Base-by-base conservation (phyloP, 2,329 filamentous ascomycete species). In the Paecilomyces sp. region DNA sequence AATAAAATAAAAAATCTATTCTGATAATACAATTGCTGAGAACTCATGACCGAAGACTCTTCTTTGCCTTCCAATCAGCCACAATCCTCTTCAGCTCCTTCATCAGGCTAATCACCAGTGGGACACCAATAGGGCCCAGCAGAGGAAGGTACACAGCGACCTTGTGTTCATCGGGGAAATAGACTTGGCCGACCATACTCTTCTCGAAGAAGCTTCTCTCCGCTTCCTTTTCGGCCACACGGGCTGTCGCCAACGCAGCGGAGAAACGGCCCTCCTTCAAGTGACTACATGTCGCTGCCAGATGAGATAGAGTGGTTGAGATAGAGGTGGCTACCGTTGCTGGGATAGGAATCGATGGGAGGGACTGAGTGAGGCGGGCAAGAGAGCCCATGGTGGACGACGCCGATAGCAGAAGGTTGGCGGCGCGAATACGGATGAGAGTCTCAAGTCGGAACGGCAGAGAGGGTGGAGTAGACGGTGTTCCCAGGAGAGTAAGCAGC, bases 161-260 rank as follows among this genome's bases (percentile, higher is more conserved):
- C 75, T 97, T 99, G 75, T 99, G 94, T 77, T 99, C 94, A 70
- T 99, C 94, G 0, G 94, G 94, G 74, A 99, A 99, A 75, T 97
- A 99, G 1, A 97, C 88, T 77, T 97, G 94, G 0, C 92, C 94
- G 12, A 99, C 94, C 94, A 99, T 99, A 70, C 90, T 96, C 77
- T 96, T 96, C 76, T 99, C 94, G 67, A 99, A 99, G 75, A 99
- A 99, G 0, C 93, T 93, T 62, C 89, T 87, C 73, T 99, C 94
- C 0, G 92, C 93, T 71, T 95, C 91, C 2, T 85, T 84, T 75
- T 97, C 92, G 5, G 94, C 94, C 54, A 91, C 85, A 9, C 90
- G 85, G 0, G 93, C 93, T 71, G 93, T 87, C 63, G 88, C 84
- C 47, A 99, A 78, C 0, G 92, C 92, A 6, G 75, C 74, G 30